Evolutionary conservation across 371 early-diverging fungal species (phyloP), one percentile per base, ranked within the genome.

Genomic region (Mortierella sp.): DNA sequence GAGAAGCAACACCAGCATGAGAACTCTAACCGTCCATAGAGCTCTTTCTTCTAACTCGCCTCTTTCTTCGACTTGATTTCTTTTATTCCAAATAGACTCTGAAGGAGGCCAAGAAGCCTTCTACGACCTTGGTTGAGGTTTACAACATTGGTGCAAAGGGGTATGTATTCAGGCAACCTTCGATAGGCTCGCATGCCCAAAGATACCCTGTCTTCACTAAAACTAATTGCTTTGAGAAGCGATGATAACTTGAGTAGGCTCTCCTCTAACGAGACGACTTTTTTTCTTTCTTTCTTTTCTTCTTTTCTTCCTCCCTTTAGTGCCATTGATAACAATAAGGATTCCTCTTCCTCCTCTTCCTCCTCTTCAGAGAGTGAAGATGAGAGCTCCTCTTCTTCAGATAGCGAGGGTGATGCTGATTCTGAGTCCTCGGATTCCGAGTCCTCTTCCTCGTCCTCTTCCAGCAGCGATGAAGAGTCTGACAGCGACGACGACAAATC

Each of bases 81-180:
- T 19, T 9, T 37, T 3, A 37, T 9, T 19, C 23, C 1, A 12
- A 28, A 61, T 68, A 79, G 80, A 79, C 80, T 21, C 53, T 79
- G 28, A 79, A 79, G 55, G 62, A 73, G 1, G 66, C 47, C 51
- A 25, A 73, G n/a, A 73, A 79, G 67, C 73, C 80, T 18, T 70
- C 57, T 57, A 60, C 25, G 44, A 73, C 80, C 2, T 48, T 79
- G 67, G 62, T 79, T 25, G 73, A 73, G n/a, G 66, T 79, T 23
- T 79, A 70, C 55, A 66, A 56, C 29, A 51, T 66, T 29, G 47
- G 62, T 9, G 63, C 50, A 11, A 60, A 30, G 50, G 37, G 26
- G 53, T 53, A 53, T 53, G 53, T 19, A 9, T 9, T 19, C 21
- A 11, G 12, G 23, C 53, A 19, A 12, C 4, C 26, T 21, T 26